These are phyloP conservation scores for Barnettozyma populi DNA, from an alignment of 805 yeast genomes.

Conservation along the genomic window DNA sequence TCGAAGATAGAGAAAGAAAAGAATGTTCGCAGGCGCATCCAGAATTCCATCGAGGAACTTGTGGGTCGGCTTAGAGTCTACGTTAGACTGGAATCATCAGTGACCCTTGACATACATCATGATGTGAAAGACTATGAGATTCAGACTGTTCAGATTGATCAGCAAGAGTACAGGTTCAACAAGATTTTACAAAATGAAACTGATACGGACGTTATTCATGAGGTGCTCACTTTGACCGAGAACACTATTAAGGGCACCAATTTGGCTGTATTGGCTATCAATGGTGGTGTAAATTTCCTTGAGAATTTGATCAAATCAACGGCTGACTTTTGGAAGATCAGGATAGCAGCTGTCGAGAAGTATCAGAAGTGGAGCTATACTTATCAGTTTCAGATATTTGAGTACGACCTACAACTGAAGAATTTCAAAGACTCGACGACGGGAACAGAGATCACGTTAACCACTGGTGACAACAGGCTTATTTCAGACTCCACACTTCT, in stretches of 20 bases:
- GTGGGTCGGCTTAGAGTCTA: constrained; percentile 29
- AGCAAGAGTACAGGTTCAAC: constrained; percentile 6
- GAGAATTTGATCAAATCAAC: not conserved
- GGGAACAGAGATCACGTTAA: not conserved
- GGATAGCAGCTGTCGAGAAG: not conserved
- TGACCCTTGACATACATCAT: not conserved
- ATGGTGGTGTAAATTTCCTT: not conserved
- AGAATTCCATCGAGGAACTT: constrained; percentile 42
- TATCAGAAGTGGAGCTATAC: not conserved
- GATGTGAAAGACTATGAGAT: not conserved
- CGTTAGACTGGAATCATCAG: constrained; percentile 1
- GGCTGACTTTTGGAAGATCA: not conserved
- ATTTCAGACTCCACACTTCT: not conserved
- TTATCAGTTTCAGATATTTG: not conserved
- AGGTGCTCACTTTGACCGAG: constrained; percentile 10
- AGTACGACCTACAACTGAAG: not conserved
- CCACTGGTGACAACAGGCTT: not conserved
- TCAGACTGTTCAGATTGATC: not conserved
- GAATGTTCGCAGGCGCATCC: constrained; percentile 37
- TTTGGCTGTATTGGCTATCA: not conserved
- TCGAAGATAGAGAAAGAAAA: constrained; percentile 32
- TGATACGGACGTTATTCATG: constrained; percentile 4
- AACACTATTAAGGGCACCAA: constrained; percentile 9
- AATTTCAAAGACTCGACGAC: not conserved
- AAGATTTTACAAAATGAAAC: constrained; percentile 7